Percentiles rank a stretch among this genome's conserved stretches.
Evolutionary conservation across 1,139 yeast genomes (phyloP).

Genomic region (Suzukiozyma palmioleophila): DNA sequence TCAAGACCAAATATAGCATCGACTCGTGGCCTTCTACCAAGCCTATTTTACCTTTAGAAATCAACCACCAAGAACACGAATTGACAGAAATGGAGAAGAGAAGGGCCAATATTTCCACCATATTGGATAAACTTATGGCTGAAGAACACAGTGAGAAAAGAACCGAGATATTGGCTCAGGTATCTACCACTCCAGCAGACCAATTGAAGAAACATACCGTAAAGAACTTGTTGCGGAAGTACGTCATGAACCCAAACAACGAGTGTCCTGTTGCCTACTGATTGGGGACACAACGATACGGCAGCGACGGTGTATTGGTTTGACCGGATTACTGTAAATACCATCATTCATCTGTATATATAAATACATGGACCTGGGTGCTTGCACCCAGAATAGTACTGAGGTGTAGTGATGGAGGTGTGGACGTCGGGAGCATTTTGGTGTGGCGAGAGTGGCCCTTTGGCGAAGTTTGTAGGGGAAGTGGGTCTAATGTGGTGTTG

Average conservation of each 20-base stretch:
- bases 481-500: too few species aligned
- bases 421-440: too few species aligned
- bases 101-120: conserved; percentile 23
- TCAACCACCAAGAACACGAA: conserved; percentile 22
- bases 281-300: not conserved
- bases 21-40: conserved; percentile 55
- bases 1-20: conserved; percentile 51
- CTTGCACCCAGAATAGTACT: too few species aligned
- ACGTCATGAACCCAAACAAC: conserved; percentile 33
- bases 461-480: too few species aligned
- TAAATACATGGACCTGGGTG: too few species aligned
- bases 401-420: too few species aligned
- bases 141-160: conserved; percentile 24
- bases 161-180: conserved; percentile 20
- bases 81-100: conserved; percentile 24
- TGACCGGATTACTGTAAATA: not conserved
- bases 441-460: too few species aligned
- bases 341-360: not conserved
- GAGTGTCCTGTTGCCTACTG: conserved; percentile 28
- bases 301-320: not conserved
- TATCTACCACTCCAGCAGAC: conserved; percentile 24
- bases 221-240: conserved; percentile 41
- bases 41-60: conserved; percentile 31
- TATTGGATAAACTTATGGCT: conserved; percentile 30
- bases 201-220: conserved; percentile 24